These are phyloP conservation scores for Calocybe cyanea DNA, from an alignment of 768 basidiomycete genomes.

Conservation along the genomic window DNA sequence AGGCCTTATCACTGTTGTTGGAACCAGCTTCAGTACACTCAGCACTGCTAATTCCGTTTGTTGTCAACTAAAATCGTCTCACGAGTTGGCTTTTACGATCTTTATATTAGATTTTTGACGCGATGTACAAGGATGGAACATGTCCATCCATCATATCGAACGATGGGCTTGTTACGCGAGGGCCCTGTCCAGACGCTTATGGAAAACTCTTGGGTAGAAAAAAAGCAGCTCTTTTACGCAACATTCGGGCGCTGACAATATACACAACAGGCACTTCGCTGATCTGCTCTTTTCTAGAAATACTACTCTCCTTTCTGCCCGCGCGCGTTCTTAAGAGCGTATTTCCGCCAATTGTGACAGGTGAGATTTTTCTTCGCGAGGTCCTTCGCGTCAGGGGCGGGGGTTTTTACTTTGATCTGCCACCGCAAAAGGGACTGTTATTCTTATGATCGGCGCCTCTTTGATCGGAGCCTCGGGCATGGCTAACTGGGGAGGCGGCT, in stretches of 20 bases:
- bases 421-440: constrained; percentile 63
- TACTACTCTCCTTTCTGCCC: constrained; percentile 74
- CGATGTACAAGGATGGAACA: constrained; percentile 76
- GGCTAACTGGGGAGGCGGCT: constrained; percentile 82
- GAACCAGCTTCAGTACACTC: constrained; percentile 76
- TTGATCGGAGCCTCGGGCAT: constrained; percentile 74
- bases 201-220: constrained; percentile 66
- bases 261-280: constrained; percentile 58
- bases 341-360: constrained; percentile 81
- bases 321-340: constrained; percentile 56
- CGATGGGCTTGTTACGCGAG: constrained; percentile 57
- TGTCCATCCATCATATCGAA: constrained; percentile 56
- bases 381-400: neutral
- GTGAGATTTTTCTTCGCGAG: constrained; percentile 22
- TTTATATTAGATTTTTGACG: constrained; percentile 55
- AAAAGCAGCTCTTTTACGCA: neutral
- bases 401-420: neutral
- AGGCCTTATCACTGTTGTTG: constrained; percentile 79
- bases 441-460: constrained; percentile 76
- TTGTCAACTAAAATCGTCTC: constrained; percentile 2
- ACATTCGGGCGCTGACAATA: neutral
- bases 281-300: constrained; percentile 77
- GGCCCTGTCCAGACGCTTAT: constrained; percentile 75
- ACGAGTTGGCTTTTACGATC: neutral
- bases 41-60: constrained; percentile 67